Percentiles rank a stretch among this genome's conserved stretches.
phyloP scores from a whole-genome alignment of 139 green algal genomes.

The Diplosphaera chodatii region DNA sequence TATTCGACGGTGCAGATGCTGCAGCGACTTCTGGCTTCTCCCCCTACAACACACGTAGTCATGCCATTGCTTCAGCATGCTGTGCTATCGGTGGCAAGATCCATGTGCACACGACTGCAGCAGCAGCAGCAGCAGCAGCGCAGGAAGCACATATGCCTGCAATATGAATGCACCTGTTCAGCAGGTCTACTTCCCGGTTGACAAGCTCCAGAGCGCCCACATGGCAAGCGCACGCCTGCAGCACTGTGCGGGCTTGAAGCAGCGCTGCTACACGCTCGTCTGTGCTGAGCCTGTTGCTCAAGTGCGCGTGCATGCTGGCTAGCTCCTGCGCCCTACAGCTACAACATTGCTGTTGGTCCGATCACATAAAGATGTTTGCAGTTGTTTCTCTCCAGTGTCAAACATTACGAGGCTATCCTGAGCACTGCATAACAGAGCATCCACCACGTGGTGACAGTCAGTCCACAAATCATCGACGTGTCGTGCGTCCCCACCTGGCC shows the following conservation, averaged over 20 bases:
- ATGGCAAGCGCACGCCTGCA: slow-evolving; percentile 77
- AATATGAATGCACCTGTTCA: slow-evolving; percentile 67
- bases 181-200: slow-evolving; percentile 79
- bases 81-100: no score
- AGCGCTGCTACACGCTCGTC: slow-evolving; percentile 81
- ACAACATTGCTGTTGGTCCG: background rate
- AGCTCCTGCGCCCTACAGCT: slow-evolving; percentile 60
- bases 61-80: no score
- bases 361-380: no score
- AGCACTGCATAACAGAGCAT: no score
- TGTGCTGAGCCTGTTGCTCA: slow-evolving; percentile 45
- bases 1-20: background rate
- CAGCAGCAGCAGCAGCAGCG: no score
- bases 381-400: no score
- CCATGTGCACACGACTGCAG: no score
- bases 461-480: no score
- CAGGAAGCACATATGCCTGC: no score
- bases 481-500: slow-evolving; percentile 32
- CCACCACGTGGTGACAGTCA: no score
- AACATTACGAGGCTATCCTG: no score
- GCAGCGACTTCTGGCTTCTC: background rate
- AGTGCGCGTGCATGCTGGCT: slow-evolving; percentile 68
- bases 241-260: slow-evolving; percentile 82
- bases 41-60: background rate
- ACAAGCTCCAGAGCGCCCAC: slow-evolving; percentile 77